phyloP scores from a whole-genome alignment of 1,284 basidiomycete genomes.

The Stereum hirsutum region DNA sequence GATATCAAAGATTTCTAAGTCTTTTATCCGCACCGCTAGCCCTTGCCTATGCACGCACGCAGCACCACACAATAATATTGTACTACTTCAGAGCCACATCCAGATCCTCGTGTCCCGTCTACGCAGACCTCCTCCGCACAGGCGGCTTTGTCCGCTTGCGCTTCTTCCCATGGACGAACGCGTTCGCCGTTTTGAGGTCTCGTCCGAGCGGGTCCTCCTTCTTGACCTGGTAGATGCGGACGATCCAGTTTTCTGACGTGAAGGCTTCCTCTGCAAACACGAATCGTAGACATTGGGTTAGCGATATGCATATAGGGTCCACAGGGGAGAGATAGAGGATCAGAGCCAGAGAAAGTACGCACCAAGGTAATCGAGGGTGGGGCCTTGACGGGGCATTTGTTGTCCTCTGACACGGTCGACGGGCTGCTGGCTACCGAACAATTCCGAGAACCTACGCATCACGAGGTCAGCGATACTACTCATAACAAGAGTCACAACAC shows the following conservation, averaged over 20 bases:
- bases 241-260: conserved; percentile 98
- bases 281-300: background rate
- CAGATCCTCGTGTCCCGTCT: no score
- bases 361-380: conserved; percentile 84
- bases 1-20: no score
- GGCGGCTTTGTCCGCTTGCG: conserved; percentile 68
- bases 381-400: conserved; percentile 65
- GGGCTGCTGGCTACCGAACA: conserved; percentile 73
- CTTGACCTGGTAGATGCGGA: conserved; percentile 92
- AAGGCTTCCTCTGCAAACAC: conserved; percentile 77
- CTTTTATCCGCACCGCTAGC: no score
- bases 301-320: background rate
- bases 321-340: conserved; percentile 5
- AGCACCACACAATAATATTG: no score
- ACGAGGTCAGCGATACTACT: conserved; percentile 4
- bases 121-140: conserved; percentile 42
- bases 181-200: conserved; percentile 78
- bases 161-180: conserved; percentile 83
- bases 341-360: conserved; percentile 18
- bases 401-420: conserved; percentile 83
- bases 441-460: conserved; percentile 66
- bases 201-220: conserved; percentile 90
- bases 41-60: no score
- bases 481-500: conserved; percentile 3
- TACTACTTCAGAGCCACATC: no score